Base-by-base conservation (phyloP, 345 rosid species). In the Pistacia atlantica region DNA sequence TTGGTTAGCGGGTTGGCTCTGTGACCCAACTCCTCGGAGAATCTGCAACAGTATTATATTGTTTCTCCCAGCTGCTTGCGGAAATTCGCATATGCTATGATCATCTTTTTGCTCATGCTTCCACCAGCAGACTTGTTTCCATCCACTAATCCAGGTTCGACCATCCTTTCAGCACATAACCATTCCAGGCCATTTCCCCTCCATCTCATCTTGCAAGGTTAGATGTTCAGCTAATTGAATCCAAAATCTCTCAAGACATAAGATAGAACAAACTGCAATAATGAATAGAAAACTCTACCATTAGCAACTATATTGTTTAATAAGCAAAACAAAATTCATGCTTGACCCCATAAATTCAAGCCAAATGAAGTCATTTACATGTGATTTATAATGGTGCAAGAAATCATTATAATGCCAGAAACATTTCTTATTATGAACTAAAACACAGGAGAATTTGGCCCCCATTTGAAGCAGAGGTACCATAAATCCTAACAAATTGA, bases 61-160 rank as follows among this genome's bases (percentile, higher is more conserved):
- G 49, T 16, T n/a, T 55, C 38, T 18, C 4, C 66, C 61, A 1
- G 2, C 1, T 20, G 13, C 37, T 11, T 8, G 18, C 2, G 9
- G 31, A 35, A 79, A 11, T 67, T 79, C 79, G 70, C 79, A 79
- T 1, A 75, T 48, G 54, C 74, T 69, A 7, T 3, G 2, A 61
- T 79, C 72, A 0, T 63, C 46, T 6, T 38, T 28, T 22, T 25
- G n/a, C 49, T 70, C 35, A 57, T 56, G 3, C 35, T 70, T 64
- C 16, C 58, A 42, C 9, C 16, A 55, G 14, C 66, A 20, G 18
- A 80, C 59, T 12, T 72, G 72, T 17, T 38, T 20, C 72, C 76
- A 75, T 20, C 82, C 25, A 25, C 8, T 56, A 51, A 80, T 75
- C 61, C 67, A 45, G 16, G 16, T 64, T 14, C 79, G 72, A 3